These are phyloP conservation scores for Amanita jacksonii DNA, from an alignment of 768 basidiomycete species.

Conservation along the genomic window DNA sequence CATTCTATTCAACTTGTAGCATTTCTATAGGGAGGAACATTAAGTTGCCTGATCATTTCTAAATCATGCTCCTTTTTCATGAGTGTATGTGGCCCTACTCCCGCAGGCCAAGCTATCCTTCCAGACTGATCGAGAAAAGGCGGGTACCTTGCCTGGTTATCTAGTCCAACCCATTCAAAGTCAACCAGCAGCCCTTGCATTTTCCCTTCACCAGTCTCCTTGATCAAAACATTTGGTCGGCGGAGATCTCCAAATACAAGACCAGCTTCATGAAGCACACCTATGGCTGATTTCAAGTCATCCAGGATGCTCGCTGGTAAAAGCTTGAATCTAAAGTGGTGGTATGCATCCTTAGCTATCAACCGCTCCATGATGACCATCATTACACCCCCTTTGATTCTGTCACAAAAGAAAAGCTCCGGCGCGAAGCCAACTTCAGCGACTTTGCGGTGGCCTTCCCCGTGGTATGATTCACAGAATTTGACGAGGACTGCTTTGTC, in stretches of 20 bases:
- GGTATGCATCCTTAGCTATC: constrained; percentile 1
- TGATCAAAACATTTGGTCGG: background rate
- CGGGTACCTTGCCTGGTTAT: too few species aligned
- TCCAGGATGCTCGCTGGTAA: constrained; percentile 1
- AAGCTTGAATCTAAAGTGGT: constrained; percentile 2
- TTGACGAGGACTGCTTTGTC: too few species aligned
- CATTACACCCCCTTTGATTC: constrained; percentile 4
- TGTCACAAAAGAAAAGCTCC: constrained; percentile 2
- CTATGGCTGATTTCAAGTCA: constrained; percentile 1
- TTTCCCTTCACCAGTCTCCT: background rate
- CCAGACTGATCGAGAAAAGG: background rate
- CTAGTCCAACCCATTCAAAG: background rate
- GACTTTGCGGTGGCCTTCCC: background rate
- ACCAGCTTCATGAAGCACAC: background rate
- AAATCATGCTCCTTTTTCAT: constrained; percentile 6
- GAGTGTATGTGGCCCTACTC: constrained; percentile 5
- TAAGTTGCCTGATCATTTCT: constrained; percentile 4
- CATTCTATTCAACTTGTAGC: background rate
- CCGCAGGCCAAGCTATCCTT: constrained; percentile 3
- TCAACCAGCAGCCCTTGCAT: background rate
- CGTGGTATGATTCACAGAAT: too few species aligned
- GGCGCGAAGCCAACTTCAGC: background rate
- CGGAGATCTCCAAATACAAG: background rate
- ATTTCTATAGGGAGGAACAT: background rate
- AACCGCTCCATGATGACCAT: background rate